phyloP scores from a whole-genome alignment of 2,329 filamentous ascomycete genomes.

The Coniella vitis region DNA sequence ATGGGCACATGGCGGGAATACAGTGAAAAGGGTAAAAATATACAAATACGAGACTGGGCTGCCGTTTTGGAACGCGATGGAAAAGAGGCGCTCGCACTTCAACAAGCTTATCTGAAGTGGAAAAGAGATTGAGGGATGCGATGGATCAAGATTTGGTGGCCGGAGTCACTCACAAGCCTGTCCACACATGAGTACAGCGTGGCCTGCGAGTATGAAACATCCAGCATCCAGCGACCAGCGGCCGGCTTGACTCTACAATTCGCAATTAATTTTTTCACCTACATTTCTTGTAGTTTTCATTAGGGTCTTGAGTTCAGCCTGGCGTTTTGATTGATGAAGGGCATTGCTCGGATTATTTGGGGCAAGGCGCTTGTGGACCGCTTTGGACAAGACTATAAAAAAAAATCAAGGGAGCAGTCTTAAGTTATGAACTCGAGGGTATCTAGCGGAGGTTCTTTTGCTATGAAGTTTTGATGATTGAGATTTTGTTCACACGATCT shows the following conservation, averaged over 20 bases:
- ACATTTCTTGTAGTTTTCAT: conserved; percentile 14
- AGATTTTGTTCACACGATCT: too few species aligned
- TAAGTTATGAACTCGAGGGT: too few species aligned
- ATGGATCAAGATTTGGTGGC: neutral
- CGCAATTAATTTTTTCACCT: conserved; percentile 10
- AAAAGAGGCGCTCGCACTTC: conserved; percentile 55
- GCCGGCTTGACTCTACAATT: neutral
- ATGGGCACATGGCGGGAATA: conserved; percentile 75
- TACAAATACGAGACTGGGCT: conserved; percentile 80
- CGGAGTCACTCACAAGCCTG: neutral
- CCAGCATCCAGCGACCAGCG: too few species aligned
- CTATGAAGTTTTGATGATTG: too few species aligned
- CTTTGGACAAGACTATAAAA: conserved; percentile 8
- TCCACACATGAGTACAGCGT: neutral
- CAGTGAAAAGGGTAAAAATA: conserved; percentile 65
- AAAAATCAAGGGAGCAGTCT: too few species aligned
- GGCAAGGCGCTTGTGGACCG: conserved; percentile 12
- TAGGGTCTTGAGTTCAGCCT: conserved; percentile 16
- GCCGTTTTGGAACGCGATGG: conserved; percentile 74
- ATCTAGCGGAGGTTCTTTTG: too few species aligned
- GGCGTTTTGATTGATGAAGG: conserved; percentile 12
- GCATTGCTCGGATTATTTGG: conserved; percentile 10
- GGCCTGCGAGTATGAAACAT: neutral
- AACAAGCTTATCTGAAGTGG: conserved; percentile 45
- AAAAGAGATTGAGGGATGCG: conserved; percentile 37